Evolutionary conservation across 345 rosid genomes (phyloP), one percentile per base, ranked within the genome.

Genomic region (Acer negundo): DNA sequence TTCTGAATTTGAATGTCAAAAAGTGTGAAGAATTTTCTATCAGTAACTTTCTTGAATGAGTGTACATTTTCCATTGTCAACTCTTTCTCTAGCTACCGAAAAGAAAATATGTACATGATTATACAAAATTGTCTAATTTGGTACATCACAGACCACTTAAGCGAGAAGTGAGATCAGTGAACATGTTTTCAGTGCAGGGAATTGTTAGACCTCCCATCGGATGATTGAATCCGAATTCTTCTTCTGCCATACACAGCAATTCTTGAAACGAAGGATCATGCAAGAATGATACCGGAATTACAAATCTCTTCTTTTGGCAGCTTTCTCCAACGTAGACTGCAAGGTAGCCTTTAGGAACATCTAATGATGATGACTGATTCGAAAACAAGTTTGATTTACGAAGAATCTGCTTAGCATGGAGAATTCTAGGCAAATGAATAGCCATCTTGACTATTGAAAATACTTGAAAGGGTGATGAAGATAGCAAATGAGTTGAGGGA

Each of bases 151-250:
- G 7, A 3, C 11, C 4, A 20, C 35, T 68, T 68, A 71, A 77
- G 42, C 77, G 11, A 49, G 84, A 89, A 62, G 82, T 80, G 62
- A 83, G 81, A 20, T 79, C 69, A 62, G 79, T 61, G 51, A 86
- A 88, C 15, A 64, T 19, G 17, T 84, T 82, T 86, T 88, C 86
- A 63, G 68, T 74, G 76, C 86, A 86, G 42, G 88, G 88, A 58
- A 84, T 81, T 16, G 85, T 86, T 44, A 86, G 82, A 58, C 85
- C 84, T 40, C 85, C 89, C 86, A 79, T 82, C 73, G 81, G 76
- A 75, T 75, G 78, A 77, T 67, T 71, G 81, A 73, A 87, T 67
- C 85, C 85, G 49, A 81, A 84, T 67, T 88, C 84, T 77, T 87
- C 85, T 78, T 85, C 87, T 12, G 82, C 82, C 47, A 74, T 74